A percentile compares a stretch with the other conserved stretches of the same genome.
Conservation (phyloP, 2,329 filamentous ascomycete genomes). For the Exophiala bonariae region DNA sequence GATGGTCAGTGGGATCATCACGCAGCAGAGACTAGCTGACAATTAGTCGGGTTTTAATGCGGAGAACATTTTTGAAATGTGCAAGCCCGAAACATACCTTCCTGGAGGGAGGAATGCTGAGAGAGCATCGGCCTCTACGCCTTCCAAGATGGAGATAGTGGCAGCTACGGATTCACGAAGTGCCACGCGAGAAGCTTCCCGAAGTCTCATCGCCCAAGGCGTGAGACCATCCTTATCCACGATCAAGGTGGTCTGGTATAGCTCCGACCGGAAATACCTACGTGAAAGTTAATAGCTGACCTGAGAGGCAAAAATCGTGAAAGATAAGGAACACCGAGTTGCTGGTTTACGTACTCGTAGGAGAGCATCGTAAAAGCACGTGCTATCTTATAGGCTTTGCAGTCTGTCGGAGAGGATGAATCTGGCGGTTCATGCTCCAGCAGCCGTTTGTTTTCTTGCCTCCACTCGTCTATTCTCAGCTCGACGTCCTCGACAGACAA, state of each 20-base stretch:
- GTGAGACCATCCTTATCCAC: conserved; percentile 1
- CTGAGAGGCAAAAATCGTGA: not conserved
- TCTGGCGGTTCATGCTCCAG: not conserved
- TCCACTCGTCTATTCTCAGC: conserved; percentile 4
- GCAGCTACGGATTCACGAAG: conserved; percentile 1
- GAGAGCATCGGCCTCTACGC: not conserved
- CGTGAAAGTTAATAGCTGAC: not conserved
- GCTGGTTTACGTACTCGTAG: conserved; percentile 1
- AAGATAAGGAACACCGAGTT: not conserved
- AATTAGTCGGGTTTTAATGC: not conserved
- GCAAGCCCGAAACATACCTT: not conserved
- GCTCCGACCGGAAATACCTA: not conserved
- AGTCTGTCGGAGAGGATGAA: conserved; percentile 1
- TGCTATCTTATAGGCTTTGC: not conserved
- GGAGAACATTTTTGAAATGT: not conserved
- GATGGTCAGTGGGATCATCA: conserved; percentile 3
- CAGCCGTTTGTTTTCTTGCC: not conserved
- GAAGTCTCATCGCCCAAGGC: conserved; percentile 1
- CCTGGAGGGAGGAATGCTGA: not conserved
- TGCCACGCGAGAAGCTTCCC: not conserved
- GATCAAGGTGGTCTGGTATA: conserved; percentile 5
- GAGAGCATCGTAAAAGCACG: not conserved
- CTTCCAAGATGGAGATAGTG: not conserved
- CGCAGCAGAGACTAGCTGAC: not conserved
- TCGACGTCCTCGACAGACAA: conserved; percentile 2